Conservation (phyloP, 768 basidiomycete genomes). For the Lactifluus volemus region DNA sequence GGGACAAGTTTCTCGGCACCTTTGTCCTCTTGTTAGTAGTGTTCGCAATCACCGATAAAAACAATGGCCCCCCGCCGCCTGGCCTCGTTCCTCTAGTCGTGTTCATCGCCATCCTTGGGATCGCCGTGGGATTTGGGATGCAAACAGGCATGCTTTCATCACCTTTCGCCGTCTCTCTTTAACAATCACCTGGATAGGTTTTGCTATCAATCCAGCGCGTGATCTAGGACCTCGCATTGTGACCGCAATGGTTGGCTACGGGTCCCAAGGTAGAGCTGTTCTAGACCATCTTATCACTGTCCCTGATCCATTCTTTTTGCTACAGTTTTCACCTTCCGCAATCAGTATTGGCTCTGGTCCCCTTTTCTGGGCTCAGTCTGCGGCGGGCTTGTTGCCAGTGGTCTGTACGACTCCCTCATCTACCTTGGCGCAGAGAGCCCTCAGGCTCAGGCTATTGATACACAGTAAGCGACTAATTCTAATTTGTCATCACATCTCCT, state of each 20-base stretch:
- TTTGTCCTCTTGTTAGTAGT: constrained; percentile 47
- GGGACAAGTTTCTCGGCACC: constrained; percentile 43
- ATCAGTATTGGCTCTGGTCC: constrained; percentile 72
- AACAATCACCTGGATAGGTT: constrained; percentile 29
- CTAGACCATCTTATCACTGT: not conserved
- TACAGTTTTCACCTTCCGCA: constrained; percentile 33
- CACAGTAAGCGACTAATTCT: constrained; percentile 33
- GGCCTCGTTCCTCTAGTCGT: constrained; percentile 48
- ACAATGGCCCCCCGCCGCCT: constrained; percentile 38
- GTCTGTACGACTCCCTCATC: constrained; percentile 51
- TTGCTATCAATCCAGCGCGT: constrained; percentile 62
- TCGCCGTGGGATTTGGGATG: constrained; percentile 50
- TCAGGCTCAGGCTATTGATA: constrained; percentile 30
- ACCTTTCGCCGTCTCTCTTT: not conserved
- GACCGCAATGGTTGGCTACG: constrained; percentile 70
- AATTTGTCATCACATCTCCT: not conserved
- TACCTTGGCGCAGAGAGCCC: constrained; percentile 48
- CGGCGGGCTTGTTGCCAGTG: constrained; percentile 45
- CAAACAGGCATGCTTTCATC: constrained; percentile 34
- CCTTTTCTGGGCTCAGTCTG: constrained; percentile 50
- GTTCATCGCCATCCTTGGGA: constrained; percentile 50
- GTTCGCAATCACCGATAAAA: constrained; percentile 44
- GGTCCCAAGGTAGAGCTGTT: constrained; percentile 31
- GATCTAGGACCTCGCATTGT: constrained; percentile 62
- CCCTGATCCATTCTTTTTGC: not conserved